Conservation (phyloP, 805 yeast genomes). For the Zygosaccharomyces bailii region DNA sequence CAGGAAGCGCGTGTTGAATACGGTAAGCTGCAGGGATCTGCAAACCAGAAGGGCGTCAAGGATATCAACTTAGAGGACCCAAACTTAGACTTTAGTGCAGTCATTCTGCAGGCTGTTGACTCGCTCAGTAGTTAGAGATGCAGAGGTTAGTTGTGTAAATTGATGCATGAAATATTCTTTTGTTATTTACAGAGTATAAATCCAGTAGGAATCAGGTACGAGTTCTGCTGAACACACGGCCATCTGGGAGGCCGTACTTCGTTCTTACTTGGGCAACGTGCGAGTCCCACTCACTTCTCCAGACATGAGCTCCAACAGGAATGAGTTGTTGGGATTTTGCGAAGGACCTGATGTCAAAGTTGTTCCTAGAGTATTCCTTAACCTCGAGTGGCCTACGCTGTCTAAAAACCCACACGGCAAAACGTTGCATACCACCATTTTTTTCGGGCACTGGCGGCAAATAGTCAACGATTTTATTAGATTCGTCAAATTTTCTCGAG, state of each 20-base stretch:
- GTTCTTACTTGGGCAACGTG: constrained; percentile 65
- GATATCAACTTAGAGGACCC: constrained; percentile 81
- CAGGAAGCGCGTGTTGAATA: constrained; percentile 86
- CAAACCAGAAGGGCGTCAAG: constrained; percentile 43
- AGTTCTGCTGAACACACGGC: constrained; percentile 70
- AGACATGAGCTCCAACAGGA: constrained; percentile 89
- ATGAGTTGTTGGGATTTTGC: constrained; percentile 50
- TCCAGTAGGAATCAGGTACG: constrained; percentile 36
- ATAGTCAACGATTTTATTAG: constrained; percentile 53
- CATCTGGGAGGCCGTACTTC: constrained; percentile 67
- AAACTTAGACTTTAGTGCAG: constrained; percentile 77
- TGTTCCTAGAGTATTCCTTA: constrained; percentile 38
- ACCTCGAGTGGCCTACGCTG: constrained; percentile 42
- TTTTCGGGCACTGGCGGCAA: constrained; percentile 86
- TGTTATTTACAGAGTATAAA: not conserved
- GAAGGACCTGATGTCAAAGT: constrained; percentile 72
- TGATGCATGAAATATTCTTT: constrained; percentile 6
- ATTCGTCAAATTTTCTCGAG: constrained; percentile 35
- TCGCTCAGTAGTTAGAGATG: constrained; percentile 38
- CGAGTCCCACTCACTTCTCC: constrained; percentile 84
- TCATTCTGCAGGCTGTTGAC: constrained; percentile 62
- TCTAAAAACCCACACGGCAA: constrained; percentile 85
- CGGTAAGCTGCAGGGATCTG: constrained; percentile 58
- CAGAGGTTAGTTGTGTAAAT: not conserved
- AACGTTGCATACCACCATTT: constrained; percentile 78